These are phyloP conservation scores for Chrysophaeum taylorii DNA, from an alignment of 352 stramenopile genomes.

Conservation along the genomic window DNA sequence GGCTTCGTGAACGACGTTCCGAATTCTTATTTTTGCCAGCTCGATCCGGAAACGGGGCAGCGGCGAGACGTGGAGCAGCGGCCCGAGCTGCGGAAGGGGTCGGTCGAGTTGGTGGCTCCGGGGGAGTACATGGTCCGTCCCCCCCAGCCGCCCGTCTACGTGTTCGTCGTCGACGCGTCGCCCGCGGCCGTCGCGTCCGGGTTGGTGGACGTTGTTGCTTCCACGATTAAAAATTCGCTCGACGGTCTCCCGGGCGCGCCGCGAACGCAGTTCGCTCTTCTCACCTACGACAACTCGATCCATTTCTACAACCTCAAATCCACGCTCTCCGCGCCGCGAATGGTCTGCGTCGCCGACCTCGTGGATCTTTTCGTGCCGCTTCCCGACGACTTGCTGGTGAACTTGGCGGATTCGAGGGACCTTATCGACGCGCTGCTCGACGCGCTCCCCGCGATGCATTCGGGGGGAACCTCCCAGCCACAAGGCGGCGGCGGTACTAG, in stretches of 20 bases:
- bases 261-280: constrained; percentile 63
- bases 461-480: too few species aligned
- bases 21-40: constrained; percentile 93
- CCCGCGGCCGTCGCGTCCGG: constrained; percentile 50
- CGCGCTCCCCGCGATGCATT: constrained; percentile 64
- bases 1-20: constrained; percentile 73
- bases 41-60: constrained; percentile 76
- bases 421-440: constrained; percentile 90
- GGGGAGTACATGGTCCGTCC: constrained; percentile 72
- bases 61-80: constrained; percentile 79
- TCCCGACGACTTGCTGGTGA: constrained; percentile 91
- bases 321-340: constrained; percentile 45
- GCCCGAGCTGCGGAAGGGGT: constrained; percentile 61
- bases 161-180: constrained; percentile 75
- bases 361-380: constrained; percentile 67
- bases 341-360: constrained; percentile 71
- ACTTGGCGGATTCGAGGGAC: constrained; percentile 81
- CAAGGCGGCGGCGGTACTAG: not conserved
- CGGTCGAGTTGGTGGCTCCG: constrained; percentile 64
- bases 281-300: constrained; percentile 70
- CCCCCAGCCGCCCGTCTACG: constrained; percentile 61
- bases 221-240: constrained; percentile 58
- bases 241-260: constrained; percentile 51
- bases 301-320: constrained; percentile 75
- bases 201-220: constrained; percentile 51